phyloP scores from a whole-genome alignment of 768 basidiomycete species.

The Imleria badia region DNA sequence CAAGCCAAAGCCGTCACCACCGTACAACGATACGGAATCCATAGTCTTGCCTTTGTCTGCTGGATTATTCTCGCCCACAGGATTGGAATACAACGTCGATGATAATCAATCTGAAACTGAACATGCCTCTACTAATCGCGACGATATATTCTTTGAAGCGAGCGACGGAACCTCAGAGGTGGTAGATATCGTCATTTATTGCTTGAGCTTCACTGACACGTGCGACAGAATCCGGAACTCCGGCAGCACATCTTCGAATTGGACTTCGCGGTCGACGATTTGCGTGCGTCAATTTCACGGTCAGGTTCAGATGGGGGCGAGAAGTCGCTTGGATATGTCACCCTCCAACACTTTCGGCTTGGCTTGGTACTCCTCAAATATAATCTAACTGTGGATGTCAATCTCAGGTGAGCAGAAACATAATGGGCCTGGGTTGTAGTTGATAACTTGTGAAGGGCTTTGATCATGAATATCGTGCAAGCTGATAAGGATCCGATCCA shows the following conservation, averaged over 20 bases:
- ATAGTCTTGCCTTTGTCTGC: constrained; percentile 51
- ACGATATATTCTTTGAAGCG: constrained; percentile 73
- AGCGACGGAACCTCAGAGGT: constrained; percentile 61
- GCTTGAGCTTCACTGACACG: background rate
- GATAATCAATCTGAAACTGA: constrained; percentile 50
- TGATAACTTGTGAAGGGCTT: constrained; percentile 47
- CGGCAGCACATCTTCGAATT: constrained; percentile 75
- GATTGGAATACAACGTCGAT: constrained; percentile 69
- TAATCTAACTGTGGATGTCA: constrained; percentile 84
- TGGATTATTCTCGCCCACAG: constrained; percentile 51
- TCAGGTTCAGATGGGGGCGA: constrained; percentile 62
- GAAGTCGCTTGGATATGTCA: constrained; percentile 72
- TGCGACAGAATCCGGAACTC: constrained; percentile 34
- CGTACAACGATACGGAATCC: constrained; percentile 26
- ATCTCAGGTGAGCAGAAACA: constrained; percentile 54
- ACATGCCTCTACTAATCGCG: constrained; percentile 39
- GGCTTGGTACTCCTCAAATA: constrained; percentile 74
- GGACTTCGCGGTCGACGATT: constrained; percentile 80
- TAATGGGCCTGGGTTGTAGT: background rate
- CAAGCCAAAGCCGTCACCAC: constrained; percentile 19
- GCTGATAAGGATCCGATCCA: constrained; percentile 50
- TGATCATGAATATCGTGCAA: constrained; percentile 75
- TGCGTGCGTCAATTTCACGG: constrained; percentile 79
- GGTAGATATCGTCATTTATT: constrained; percentile 11
- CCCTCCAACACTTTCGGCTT: constrained; percentile 76